phyloP scores from a whole-genome alignment of 2,329 filamentous ascomycete species.

The Dothidotthia symphoricarpi region DNA sequence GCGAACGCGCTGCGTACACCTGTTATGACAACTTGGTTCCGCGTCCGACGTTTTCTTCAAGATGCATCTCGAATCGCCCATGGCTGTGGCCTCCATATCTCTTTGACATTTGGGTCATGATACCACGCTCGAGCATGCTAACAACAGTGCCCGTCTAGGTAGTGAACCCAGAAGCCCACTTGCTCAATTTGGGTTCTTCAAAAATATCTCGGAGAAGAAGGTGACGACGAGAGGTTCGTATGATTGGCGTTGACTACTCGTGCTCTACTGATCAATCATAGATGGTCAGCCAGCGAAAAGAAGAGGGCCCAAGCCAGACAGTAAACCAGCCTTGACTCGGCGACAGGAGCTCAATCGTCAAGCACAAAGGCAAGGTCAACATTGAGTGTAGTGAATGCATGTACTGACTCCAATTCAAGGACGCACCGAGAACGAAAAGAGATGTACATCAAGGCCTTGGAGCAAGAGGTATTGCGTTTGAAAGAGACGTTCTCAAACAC shows the following conservation, averaged over 20 bases:
- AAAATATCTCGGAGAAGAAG: conserved; percentile 67
- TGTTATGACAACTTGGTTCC: no score
- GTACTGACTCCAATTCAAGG: conserved; percentile 49
- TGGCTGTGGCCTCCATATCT: no score
- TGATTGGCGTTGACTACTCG: neutral
- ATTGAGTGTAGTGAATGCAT: neutral
- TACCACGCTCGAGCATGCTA: no score
- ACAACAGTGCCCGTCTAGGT: conserved; percentile 17
- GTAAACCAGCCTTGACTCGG: conserved; percentile 87
- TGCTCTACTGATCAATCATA: conserved; percentile 30
- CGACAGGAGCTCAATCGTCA: conserved; percentile 93
- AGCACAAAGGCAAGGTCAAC: conserved; percentile 73
- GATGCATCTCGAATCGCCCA: no score
- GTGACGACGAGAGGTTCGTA: conserved; percentile 64
- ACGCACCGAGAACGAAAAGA: conserved; percentile 97
- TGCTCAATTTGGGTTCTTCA: conserved; percentile 56
- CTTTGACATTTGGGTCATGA: no score
- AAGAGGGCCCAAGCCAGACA: conserved; percentile 92
- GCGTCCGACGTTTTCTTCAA: no score
- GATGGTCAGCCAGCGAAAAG: conserved; percentile 86
- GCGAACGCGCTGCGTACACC: conserved; percentile 35
- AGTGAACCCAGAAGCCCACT: conserved; percentile 40
- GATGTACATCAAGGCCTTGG: conserved; percentile 88
- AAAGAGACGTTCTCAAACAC: conserved; percentile 79
- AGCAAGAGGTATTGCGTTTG: conserved; percentile 84